Base-by-base conservation (phyloP, 805 yeast species). In the Saturnispora halmiae region DNA sequence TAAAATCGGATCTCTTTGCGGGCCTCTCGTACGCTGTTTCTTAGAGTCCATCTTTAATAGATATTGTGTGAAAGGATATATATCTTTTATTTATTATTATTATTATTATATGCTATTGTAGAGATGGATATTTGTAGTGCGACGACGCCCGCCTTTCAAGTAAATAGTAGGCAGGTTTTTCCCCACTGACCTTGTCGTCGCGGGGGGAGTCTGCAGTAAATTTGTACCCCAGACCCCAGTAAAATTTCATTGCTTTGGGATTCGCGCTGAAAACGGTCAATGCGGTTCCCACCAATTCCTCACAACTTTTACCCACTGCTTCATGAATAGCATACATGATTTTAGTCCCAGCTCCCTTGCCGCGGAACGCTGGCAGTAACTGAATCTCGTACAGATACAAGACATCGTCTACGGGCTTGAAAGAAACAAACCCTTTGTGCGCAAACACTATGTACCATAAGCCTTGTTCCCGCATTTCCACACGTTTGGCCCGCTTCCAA, bases 1-100 rank as follows among this genome's bases (percentile, higher is more conserved):
- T 42, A 86, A 66, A 45, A 88, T 84, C 18, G 95, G 94, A 48
- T 88, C 96, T 61, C 86, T 81, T 66, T 83, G 83, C 21, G 96
- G 97, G n/a, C 87, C 77, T 49, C 79, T 86, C 26, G 6, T 50
- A 66, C 55, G 15, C 38, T 25, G n/a, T 41, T 42, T 26, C 30
- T 22, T 28, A 33, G 42, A 14, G 26, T 22, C 19, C 26, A 10
- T 26, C 25, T n/a, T 16, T 31, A 18, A 16, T 15, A 4, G 24
- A 8, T 45, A 27, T 34, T 47, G 36, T 22, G 31, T 30, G 22
- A 46, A 45, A 18, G 42, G 38, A 27, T 43, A 43, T 18, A 22
- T 24, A 24, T 42, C 21, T 6, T 27, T 37, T 16, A 19, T 24
- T 25, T 27, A 16, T 21, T 27, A 26, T 28, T 36, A 29, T 30